A percentile compares a stretch with the other conserved stretches of the same genome.
Conservation (phyloP, 2,329 filamentous ascomycete species). For the Aspergillus intermedius region DNA sequence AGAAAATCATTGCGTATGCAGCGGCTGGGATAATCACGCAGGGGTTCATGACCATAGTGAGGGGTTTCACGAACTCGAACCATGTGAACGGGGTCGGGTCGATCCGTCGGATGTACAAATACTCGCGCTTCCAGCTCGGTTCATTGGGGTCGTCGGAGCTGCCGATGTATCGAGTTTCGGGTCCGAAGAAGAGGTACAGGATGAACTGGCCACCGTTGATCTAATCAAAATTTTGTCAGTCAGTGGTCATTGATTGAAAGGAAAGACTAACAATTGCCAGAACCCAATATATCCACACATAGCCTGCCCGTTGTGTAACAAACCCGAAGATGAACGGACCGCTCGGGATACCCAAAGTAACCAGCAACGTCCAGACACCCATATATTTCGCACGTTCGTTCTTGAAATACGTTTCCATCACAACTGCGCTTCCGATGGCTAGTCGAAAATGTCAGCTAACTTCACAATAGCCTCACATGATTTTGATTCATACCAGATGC, state of each 20-base stretch:
- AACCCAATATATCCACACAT: constrained; percentile 55
- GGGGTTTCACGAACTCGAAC: constrained; percentile 48
- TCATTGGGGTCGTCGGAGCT: constrained; percentile 16
- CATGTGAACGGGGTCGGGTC: constrained; percentile 46
- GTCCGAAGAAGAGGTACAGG: constrained; percentile 50
- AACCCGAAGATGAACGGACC: constrained; percentile 33
- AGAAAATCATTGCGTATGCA: constrained; percentile 54
- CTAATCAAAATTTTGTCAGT: constrained; percentile 15
- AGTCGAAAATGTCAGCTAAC: no score
- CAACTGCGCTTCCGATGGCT: constrained; percentile 51
- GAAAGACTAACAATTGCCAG: constrained; percentile 46
- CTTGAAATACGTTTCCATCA: constrained; percentile 54
- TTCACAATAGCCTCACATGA: no score
- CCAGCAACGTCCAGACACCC: constrained; percentile 51
- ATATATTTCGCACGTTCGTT: constrained; percentile 50
- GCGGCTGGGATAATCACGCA: constrained; percentile 48
- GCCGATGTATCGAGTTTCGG: constrained; percentile 49
- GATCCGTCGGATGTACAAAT: constrained; percentile 45
- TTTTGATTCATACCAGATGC: constrained; percentile 27
- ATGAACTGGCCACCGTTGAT: constrained; percentile 53
- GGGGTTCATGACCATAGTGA: constrained; percentile 41
- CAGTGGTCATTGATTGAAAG: constrained; percentile 6
- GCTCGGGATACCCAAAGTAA: constrained; percentile 45
- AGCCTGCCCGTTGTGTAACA: constrained; percentile 50
- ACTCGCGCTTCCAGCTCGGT: constrained; percentile 39